Evolutionary conservation across 1,139 yeast genomes (phyloP).

Genomic region (Hyphopichia pseudoburtonii): DNA sequence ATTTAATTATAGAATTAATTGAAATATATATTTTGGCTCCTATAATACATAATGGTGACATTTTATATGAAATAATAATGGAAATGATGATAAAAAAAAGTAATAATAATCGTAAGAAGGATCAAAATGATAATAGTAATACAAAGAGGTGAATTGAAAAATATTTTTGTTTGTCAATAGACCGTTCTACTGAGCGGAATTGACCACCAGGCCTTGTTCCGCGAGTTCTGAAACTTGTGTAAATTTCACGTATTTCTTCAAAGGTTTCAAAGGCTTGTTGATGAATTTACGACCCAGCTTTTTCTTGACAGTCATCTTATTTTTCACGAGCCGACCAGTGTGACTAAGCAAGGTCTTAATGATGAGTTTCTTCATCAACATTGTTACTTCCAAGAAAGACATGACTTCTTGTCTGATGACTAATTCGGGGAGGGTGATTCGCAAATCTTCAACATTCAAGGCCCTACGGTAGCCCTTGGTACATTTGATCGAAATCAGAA

Average conservation of each 20-base stretch:
- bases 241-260: slow-evolving; percentile 27
- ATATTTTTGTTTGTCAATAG: no score
- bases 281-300: slow-evolving; percentile 12
- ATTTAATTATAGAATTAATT: no score
- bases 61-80: no score
- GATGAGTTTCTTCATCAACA: slow-evolving; percentile 50
- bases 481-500: slow-evolving; percentile 60
- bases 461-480: slow-evolving; percentile 53
- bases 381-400: slow-evolving; percentile 55
- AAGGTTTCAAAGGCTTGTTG: slow-evolving; percentile 22
- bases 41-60: no score
- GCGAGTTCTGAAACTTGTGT: slow-evolving; percentile 19
- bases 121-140: not conserved
- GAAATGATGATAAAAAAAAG: no score
- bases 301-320: slow-evolving; percentile 44
- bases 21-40: no score
- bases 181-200: not conserved
- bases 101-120: no score
- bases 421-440: slow-evolving; percentile 54
- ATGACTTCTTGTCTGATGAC: slow-evolving; percentile 48
- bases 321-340: slow-evolving; percentile 55
- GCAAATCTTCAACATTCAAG: slow-evolving; percentile 61
- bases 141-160: not conserved
- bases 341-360: slow-evolving; percentile 56
- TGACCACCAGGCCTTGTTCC: slow-evolving; percentile 5